Conservation (phyloP, 2,329 filamentous ascomycete species). For the Penicillium aurantiogriseum region DNA sequence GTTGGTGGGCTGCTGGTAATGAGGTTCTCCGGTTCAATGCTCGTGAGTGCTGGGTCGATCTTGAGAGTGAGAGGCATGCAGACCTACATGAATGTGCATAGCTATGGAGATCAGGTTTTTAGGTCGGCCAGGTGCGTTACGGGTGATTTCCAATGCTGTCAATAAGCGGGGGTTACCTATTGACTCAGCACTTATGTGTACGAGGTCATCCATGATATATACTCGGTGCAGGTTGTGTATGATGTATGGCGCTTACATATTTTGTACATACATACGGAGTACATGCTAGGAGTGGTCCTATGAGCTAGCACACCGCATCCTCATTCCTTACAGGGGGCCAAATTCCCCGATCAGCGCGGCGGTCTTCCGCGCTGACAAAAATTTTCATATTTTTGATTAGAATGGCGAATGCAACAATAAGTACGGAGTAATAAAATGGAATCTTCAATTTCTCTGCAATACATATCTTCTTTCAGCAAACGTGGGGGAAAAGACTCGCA, state of each 20-base stretch:
- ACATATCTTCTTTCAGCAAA: not conserved
- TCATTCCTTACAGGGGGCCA: not conserved
- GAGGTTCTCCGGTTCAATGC: slow-evolving; percentile 62
- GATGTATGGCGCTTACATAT: not conserved
- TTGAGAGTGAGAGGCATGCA: not conserved
- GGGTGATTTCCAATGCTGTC: not conserved
- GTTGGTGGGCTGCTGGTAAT: slow-evolving; percentile 63
- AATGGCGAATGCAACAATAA: not conserved
- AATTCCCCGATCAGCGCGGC: not conserved
- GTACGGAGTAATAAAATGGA: not conserved
- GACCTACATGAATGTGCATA: not conserved
- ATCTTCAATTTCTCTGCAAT: not conserved
- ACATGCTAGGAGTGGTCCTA: not conserved
- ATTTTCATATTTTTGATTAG: not conserved
- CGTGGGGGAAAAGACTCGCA: not conserved
- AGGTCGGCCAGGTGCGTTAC: not conserved
- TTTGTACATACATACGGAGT: not conserved
- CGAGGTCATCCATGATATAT: not conserved
- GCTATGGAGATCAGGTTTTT: not conserved
- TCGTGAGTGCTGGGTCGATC: slow-evolving; percentile 49
- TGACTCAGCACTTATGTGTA: not conserved
- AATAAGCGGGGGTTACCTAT: not conserved
- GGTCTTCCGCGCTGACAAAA: slow-evolving; percentile 9
- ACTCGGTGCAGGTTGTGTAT: not conserved
- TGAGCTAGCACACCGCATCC: not conserved